Base-by-base conservation (phyloP, 306 rosid species). In the Casuarina equisetifolia region DNA sequence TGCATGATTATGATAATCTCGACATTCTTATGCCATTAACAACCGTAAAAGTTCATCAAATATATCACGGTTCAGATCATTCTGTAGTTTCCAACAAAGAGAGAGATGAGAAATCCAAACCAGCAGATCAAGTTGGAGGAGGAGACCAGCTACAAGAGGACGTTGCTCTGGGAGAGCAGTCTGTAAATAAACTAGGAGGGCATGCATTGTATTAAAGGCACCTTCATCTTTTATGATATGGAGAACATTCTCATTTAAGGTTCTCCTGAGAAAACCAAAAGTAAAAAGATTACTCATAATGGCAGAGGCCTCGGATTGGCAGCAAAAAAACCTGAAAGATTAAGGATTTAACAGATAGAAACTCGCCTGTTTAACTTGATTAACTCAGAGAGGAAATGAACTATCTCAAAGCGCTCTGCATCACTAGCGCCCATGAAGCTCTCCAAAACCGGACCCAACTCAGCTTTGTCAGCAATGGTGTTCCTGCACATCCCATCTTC, bases 101-200 rank as follows among this genome's bases (percentile, higher is more conserved):
- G 45, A 32, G 52, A 64, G 78, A 71, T 4, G 20, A 51, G 35
- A 38, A 9, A 68, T 84, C 50, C 90, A 70, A 72, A 95, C 98
- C 97, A 95, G 90, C 86, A 95, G 90, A 93, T 95, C 98, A 74
- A 95, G 97, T 82, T 95, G 95, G 74, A 95, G 97, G 32, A 95
- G 79, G 35, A 95, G 92, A 74, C 98, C 91, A 19, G 98, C 98
- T 81, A 92, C 92, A 53, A 82, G 84, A 57, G 98, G 97, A 80
- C 90, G 79, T 75, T 89, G 92, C 5, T 91, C 93, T 66, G 78
- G 88, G 74, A 16, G 82, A 46, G 93, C 90, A 42, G 88, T 88
- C 86, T 95, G 97, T 62, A 95, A 85, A 86, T 83, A 88, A 80
- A 84, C 79, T 70, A 95, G 91, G 73, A 95, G 91, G 55, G 88